Conservation (phyloP, 169 alveolate genomes). For the Plasmodium coatneyi region DNA sequence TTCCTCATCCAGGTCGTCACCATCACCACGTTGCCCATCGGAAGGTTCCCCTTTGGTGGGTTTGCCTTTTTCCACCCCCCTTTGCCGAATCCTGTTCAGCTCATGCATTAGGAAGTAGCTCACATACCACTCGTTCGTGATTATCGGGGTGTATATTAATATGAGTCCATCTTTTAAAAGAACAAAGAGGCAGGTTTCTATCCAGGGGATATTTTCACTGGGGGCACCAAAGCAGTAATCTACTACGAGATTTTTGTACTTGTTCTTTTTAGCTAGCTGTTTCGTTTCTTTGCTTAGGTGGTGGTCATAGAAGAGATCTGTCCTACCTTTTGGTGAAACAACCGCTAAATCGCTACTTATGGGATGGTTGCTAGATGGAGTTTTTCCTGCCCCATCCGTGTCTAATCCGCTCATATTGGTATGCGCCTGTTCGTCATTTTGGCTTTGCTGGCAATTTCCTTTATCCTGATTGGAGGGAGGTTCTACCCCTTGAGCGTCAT, state of each 20-base stretch:
- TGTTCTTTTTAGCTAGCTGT: conserved; percentile 5
- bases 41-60: not conserved
- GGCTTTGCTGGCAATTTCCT: not conserved
- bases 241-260: conserved; percentile 55
- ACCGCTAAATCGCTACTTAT: not conserved
- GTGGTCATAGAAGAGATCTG: not conserved
- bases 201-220: conserved; percentile 42
- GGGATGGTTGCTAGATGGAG: not conserved
- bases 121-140: conserved; percentile 31
- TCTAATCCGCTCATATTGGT: not conserved
- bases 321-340: not conserved
- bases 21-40: not conserved
- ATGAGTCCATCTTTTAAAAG: conserved; percentile 30
- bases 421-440: not conserved
- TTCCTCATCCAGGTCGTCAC: not conserved
- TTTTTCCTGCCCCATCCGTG: not conserved
- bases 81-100: conserved; percentile 4
- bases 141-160: conserved; percentile 59
- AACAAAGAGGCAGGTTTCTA: conserved; percentile 56
- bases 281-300: not conserved
- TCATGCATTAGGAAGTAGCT: conserved; percentile 38
- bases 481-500: not conserved
- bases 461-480: not conserved
- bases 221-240: conserved; percentile 53
- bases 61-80: not conserved